Conservation (phyloP, 2,329 filamentous ascomycete genomes). For the Penicillium sp. region DNA sequence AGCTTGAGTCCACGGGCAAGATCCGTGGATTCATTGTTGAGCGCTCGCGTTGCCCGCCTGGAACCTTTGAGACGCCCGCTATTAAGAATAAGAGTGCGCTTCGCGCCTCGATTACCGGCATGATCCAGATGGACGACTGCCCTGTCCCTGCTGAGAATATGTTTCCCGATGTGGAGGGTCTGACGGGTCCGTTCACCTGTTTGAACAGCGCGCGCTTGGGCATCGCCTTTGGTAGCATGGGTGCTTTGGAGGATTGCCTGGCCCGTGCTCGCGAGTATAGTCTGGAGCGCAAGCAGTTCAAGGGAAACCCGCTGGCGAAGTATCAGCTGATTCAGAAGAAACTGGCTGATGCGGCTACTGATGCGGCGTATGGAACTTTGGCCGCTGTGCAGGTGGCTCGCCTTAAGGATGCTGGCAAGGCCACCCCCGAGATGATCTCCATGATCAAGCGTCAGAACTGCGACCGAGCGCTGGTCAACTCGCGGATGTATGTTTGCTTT, state of each 20-base stretch:
- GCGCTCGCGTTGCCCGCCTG: constrained; percentile 78
- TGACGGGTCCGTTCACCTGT: constrained; percentile 88
- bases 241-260: constrained; percentile 91
- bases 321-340: constrained; percentile 99
- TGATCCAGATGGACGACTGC: constrained; percentile 93
- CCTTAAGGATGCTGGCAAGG: constrained; percentile 88
- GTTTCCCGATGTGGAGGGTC: constrained; percentile 87
- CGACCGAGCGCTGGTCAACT: constrained; percentile 80
- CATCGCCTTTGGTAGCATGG: constrained; percentile 92
- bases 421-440: constrained; percentile 90
- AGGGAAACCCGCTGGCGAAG: constrained; percentile 88
- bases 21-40: constrained; percentile 93
- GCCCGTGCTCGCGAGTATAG: constrained; percentile 79
- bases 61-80: constrained; percentile 86
- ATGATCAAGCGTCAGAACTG: constrained; percentile 99
- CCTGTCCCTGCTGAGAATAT: constrained; percentile 90
- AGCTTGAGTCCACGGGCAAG: constrained; percentile 86
- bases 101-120: constrained; percentile 90
- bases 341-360: constrained; percentile 86
- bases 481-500: constrained; percentile 60
- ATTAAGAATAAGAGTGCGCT: constrained; percentile 97
- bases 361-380: constrained; percentile 87
- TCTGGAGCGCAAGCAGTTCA: constrained; percentile 95
- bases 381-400: constrained; percentile 89
- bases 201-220: constrained; percentile 92